A percentile compares a stretch with the other conserved stretches of the same genome.
phyloP scores from a whole-genome alignment of 768 basidiomycete genomes.

The Boletus vinaceobasis region DNA sequence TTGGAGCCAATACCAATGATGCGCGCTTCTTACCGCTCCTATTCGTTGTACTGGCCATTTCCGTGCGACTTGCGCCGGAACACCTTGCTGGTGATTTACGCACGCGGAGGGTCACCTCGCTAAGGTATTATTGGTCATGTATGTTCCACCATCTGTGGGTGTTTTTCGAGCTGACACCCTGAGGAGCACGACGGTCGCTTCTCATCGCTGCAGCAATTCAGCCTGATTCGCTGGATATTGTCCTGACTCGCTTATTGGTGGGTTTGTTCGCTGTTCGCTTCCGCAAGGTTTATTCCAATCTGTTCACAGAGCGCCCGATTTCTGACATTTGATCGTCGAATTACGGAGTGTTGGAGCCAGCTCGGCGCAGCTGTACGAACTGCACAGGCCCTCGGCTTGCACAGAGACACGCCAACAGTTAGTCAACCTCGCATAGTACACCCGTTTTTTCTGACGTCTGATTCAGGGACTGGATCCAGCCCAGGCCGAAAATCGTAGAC shows the following conservation, averaged over 20 bases:
- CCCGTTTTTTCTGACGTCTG: constrained; percentile 2
- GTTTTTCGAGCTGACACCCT: constrained; percentile 17
- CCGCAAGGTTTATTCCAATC: constrained; percentile 8
- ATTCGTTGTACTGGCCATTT: constrained; percentile 88
- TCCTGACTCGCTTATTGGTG: constrained; percentile 84
- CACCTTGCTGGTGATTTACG: constrained; percentile 77
- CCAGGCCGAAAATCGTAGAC: constrained; percentile 82
- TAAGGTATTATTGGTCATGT: constrained; percentile 97
- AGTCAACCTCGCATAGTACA: constrained; percentile 19
- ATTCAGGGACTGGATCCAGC: constrained; percentile 65
- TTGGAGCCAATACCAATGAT: constrained; percentile 66
- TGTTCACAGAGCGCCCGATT: constrained; percentile 61
- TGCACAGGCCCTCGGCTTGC: constrained; percentile 89
- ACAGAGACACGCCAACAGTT: constrained; percentile 86
- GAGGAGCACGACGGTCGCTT: constrained; percentile 75
- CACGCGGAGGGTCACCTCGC: constrained; percentile 70
- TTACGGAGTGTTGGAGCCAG: constrained; percentile 96
- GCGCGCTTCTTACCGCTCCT: constrained; percentile 87
- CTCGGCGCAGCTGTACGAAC: constrained; percentile 90
- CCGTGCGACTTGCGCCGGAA: constrained; percentile 83
- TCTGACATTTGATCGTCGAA: constrained; percentile 70
- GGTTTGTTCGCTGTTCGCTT: constrained; percentile 9
- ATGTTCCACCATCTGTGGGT: constrained; percentile 33
- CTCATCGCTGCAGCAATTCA: constrained; percentile 92
- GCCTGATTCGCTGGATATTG: constrained; percentile 87